Base-by-base conservation (phyloP, 179 eudicot genomes). In the Beta corolliflora region DNA sequence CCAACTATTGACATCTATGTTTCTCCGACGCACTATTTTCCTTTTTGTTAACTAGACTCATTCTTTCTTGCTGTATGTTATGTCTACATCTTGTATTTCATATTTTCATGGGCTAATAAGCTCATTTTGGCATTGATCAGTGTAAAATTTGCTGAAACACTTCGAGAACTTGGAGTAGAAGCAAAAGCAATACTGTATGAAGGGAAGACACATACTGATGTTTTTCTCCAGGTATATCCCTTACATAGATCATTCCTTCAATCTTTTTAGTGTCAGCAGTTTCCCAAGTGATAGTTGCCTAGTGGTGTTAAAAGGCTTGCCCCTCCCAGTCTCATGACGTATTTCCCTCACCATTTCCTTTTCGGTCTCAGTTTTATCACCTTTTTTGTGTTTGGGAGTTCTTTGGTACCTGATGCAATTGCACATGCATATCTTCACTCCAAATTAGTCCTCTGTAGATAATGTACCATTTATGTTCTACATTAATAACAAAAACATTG, bases 151-250 rank as follows among this genome's bases (percentile, higher is more conserved):
- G 97, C 94, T 31, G 94, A 90, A 52, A 87, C 96, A 76, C 97
- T 96, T 45, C 90, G 85, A 84, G 86, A 87, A 72, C 83, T 90
- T 68, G 99, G 99, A 79, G 99, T 83, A 9, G 88, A 91, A 81
- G 93, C 98, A 58, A 91, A 91, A 76, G 84, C 87, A 25, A 84
- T 90, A 55, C 65, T 94, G 70, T 94, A 96, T 65, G 97, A 96
- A 86, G 99, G 95, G 46, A 91, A 89, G 83, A 94, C 96, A 60
- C 99, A 96, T 85, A 94, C 98, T 6, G 97, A 94, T 77, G 80
- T 96, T 79, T 94, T 96, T 85, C 88, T 93, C 64, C 98, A 96
- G 97, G 98, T 94, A 88, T 84, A 88, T 79, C 8, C 44, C 54
- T n/a, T 21, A 10, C 75, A 46, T 45, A n/a, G 7, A 63, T 75